Evolutionary conservation across 2,329 filamentous ascomycete species (phyloP).

Genomic region (Xylariaceae sp.): DNA sequence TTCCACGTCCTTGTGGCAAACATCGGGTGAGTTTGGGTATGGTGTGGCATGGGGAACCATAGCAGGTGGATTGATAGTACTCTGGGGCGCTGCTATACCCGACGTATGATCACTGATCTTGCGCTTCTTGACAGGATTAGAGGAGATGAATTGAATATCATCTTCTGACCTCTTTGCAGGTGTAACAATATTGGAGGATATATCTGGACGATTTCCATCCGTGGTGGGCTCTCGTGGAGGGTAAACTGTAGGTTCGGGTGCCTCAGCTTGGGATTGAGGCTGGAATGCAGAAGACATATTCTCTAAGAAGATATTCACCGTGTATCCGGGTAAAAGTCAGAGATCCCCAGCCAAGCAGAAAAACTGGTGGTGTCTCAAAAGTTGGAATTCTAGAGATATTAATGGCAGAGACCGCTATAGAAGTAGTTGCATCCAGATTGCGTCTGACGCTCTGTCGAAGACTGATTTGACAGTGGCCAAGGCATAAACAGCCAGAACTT

Average conservation of each 20-base stretch:
- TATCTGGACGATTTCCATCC: neutral
- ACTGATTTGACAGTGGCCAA: conserved; percentile 7
- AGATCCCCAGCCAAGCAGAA: no score
- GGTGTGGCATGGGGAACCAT: neutral
- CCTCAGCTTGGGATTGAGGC: neutral
- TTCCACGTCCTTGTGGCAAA: conserved; percentile 17
- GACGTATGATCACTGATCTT: conserved; percentile 20
- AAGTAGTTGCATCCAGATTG: conserved; percentile 5
- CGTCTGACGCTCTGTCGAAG: conserved; percentile 1
- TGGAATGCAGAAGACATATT: neutral
- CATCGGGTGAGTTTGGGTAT: neutral
- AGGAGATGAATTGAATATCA: conserved; percentile 42
- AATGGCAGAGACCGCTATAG: no score
- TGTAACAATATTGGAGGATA: neutral
- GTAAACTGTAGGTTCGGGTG: neutral
- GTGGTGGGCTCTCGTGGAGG: no score
- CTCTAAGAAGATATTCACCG: conserved; percentile 1
- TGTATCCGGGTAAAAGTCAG: conserved; percentile 10
- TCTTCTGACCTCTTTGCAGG: conserved; percentile 22
- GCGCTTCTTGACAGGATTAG: conserved; percentile 37
- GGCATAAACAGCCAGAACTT: conserved; percentile 12
- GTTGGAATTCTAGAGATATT: no score
- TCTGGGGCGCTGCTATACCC: conserved; percentile 1
- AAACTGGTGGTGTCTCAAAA: no score
- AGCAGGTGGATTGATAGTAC: neutral